Conservation (phyloP, 306 rosid species). For the Parietaria judaica region DNA sequence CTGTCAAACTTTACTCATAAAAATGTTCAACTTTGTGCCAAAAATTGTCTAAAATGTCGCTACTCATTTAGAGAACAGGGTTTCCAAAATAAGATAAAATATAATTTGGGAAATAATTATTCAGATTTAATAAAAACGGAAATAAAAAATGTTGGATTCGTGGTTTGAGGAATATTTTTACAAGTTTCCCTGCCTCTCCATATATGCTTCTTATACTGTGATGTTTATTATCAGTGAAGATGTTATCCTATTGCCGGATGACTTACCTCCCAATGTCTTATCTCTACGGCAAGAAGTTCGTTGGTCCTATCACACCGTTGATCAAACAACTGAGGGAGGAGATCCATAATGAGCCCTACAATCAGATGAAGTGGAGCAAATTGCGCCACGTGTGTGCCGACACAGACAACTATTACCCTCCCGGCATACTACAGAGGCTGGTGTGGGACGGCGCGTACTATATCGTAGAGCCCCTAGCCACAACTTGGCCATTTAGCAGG, state of each 20-base stretch:
- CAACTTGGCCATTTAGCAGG: slow-evolving; percentile 20
- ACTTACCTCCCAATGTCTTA: slow-evolving; percentile 81
- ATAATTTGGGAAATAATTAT: too few relatives aligned
- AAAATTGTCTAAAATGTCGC: too few relatives aligned
- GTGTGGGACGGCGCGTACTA: slow-evolving; percentile 25
- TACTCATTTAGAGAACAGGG: too few relatives aligned
- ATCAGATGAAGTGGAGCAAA: slow-evolving; percentile 47
- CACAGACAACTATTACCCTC: slow-evolving; percentile 22
- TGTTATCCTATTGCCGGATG: slow-evolving; percentile 76
- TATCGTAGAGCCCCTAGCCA: slow-evolving; percentile 20
- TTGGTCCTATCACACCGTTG: slow-evolving; percentile 71
- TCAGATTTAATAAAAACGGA: too few relatives aligned
- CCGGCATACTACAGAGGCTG: slow-evolving; percentile 8
- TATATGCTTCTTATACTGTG: neutral
- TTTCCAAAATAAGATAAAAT: too few relatives aligned
- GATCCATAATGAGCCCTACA: slow-evolving; percentile 35
- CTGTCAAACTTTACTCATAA: too few relatives aligned
- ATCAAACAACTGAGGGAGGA: slow-evolving; percentile 52
- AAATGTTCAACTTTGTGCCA: too few relatives aligned
- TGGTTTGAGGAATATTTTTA: too few relatives aligned
- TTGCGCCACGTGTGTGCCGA: slow-evolving; percentile 54
- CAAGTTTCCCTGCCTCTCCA: too few relatives aligned
- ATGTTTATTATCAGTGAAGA: slow-evolving; percentile 46
- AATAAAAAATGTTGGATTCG: too few relatives aligned
- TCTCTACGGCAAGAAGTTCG: slow-evolving; percentile 64